These are phyloP conservation scores for Ophiocordyceps sinensis DNA, from an alignment of 2,329 filamentous ascomycete species.

Conservation along the genomic window DNA sequence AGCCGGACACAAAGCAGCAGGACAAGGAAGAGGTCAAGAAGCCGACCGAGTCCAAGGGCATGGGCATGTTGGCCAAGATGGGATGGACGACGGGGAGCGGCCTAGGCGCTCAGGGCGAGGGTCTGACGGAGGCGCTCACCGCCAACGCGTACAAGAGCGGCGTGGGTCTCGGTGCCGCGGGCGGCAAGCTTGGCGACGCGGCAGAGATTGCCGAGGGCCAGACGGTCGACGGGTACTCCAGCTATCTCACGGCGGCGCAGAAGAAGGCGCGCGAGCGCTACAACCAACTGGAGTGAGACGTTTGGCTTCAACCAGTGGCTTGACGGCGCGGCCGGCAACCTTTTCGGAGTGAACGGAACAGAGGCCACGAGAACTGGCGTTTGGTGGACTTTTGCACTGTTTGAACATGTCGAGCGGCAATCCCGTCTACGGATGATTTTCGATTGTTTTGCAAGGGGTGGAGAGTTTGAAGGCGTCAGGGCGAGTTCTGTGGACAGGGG, in stretches of 20 bases:
- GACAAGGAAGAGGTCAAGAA: slow-evolving; percentile 8
- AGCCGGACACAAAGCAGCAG: slow-evolving; percentile 12
- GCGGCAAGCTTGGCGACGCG: slow-evolving; percentile 56
- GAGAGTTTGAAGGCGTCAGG: too few species aligned
- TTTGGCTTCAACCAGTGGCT: not conserved
- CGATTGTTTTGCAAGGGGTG: too few species aligned
- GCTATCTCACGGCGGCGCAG: slow-evolving; percentile 49
- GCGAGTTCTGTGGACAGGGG: too few species aligned
- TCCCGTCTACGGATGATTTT: too few species aligned
- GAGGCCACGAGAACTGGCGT: too few species aligned
- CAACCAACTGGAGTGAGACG: slow-evolving; percentile 29
- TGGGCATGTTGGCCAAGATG: slow-evolving; percentile 57
- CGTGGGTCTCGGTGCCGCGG: slow-evolving; percentile 55
- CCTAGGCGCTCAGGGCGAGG: slow-evolving; percentile 47
- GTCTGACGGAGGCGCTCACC: slow-evolving; percentile 48
- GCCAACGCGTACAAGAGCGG: slow-evolving; percentile 53
- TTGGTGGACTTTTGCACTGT: too few species aligned
- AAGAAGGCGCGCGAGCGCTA: slow-evolving; percentile 54
- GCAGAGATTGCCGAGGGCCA: slow-evolving; percentile 45
- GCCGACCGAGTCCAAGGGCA: slow-evolving; percentile 39
- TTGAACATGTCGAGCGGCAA: too few species aligned
- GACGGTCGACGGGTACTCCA: slow-evolving; percentile 44
- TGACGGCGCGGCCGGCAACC: not conserved
- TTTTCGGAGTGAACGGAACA: not conserved
- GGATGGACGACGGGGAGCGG: slow-evolving; percentile 54